Base-by-base conservation (phyloP, 345 rosid species). In the Eutrema heterophyllum region DNA sequence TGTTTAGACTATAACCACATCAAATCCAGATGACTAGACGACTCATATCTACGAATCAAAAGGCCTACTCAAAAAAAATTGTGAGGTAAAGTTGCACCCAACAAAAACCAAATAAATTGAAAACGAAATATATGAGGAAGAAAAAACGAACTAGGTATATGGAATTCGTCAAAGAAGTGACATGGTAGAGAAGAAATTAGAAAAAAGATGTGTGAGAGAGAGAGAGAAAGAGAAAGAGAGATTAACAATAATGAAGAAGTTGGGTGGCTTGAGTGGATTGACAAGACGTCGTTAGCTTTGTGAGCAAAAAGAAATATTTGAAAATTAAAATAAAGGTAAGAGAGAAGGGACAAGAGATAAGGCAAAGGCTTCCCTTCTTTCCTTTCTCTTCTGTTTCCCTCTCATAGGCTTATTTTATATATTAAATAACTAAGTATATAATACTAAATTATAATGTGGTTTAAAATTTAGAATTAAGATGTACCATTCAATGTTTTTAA, bases 81-180 rank as follows among this genome's bases (percentile, higher is more conserved):
- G 6, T 72, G 86, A 79, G 78, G 80, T 80, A 87, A 83, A 85
- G 82, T 85, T 89, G 86, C 87, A 87, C 84, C 82, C 61, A 57
- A 67, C 51, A 48, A 74, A 72, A 50, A 59, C 48, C 38, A 76
- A 68, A 68, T 43, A 75, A 68, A 75, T 52, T 61, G 33, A 49
- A 45, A 63, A 61, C 65, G 7, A 53, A 15, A 27, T 60, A 41
- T 53, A 51, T 15, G 40, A 61, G 64, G 70, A 56, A 70, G 67
- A 56, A 64, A 77, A 70, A 64, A 55, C 62, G 54, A 77, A 70
- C 54, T 69, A 70, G 32, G 39, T 81, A 81, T 79, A 77, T 26
- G 70, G 70, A 66, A 73, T 39, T 77, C 76, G 67, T 56, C 61
- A 70, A 71, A 64, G 57, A 57, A 68, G 71, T 49, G 65, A 68